phyloP scores from a whole-genome alignment of 352 stramenopile genomes.

The Phytopythium delawarense region DNA sequence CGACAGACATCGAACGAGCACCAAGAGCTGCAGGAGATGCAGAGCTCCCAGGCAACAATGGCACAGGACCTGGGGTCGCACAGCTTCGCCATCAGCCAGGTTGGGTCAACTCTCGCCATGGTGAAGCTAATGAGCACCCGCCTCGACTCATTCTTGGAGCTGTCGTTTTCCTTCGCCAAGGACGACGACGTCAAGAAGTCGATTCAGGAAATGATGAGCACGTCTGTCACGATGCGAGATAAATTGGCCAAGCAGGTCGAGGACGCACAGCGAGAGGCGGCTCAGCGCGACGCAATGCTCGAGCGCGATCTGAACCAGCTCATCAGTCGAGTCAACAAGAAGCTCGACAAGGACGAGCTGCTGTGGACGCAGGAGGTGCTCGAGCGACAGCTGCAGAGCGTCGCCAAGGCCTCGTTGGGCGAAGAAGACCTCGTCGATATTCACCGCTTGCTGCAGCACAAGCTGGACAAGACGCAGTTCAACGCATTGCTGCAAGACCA shows the following conservation, averaged over 20 bases:
- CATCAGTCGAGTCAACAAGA: constrained; percentile 60
- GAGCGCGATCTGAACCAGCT: constrained; percentile 62
- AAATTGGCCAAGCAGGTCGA: constrained; percentile 49
- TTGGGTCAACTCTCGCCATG: constrained; percentile 41
- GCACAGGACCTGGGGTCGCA: constrained; percentile 34
- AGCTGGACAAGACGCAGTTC: constrained; percentile 62
- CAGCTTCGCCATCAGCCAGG: constrained; percentile 42
- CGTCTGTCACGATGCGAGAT: constrained; percentile 39
- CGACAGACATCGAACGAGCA: constrained; percentile 33
- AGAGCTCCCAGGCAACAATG: constrained; percentile 23
- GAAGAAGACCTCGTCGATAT: constrained; percentile 63
- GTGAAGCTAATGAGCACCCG: constrained; percentile 64
- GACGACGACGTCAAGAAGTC: constrained; percentile 73
- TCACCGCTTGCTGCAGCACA: constrained; percentile 44
- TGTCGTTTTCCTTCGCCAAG: constrained; percentile 62
- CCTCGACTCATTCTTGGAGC: constrained; percentile 59
- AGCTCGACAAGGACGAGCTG: constrained; percentile 73
- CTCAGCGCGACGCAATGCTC: constrained; percentile 45
- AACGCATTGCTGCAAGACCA: constrained; percentile 49
- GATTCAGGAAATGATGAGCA: constrained; percentile 54
- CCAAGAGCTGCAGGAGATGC: constrained; percentile 27
- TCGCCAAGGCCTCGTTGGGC: constrained; percentile 59
- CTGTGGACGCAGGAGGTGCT: constrained; percentile 73
- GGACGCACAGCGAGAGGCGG: constrained; percentile 28
- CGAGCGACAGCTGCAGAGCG: constrained; percentile 55